Conservation (phyloP, 768 basidiomycete genomes). For the Crucibulum laeve region DNA sequence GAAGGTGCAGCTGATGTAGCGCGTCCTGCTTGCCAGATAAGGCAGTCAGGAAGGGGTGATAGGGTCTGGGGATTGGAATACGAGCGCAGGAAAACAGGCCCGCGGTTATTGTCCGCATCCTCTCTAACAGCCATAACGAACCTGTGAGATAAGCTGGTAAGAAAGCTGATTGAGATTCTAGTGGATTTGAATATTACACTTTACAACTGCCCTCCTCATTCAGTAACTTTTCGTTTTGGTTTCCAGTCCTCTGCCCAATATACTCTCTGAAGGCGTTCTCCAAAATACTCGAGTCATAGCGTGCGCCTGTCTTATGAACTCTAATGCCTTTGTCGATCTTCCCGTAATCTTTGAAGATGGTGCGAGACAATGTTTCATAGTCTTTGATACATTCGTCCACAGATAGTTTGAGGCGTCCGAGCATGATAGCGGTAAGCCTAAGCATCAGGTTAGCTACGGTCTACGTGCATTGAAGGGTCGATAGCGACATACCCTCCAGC, state of each 20-base stretch:
- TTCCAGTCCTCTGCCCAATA: constrained; percentile 16
- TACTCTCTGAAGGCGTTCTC: constrained; percentile 20
- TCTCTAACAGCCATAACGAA: constrained; percentile 20
- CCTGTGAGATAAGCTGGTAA: constrained; percentile 10
- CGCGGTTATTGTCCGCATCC: constrained; percentile 18
- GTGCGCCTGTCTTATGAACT: constrained; percentile 15
- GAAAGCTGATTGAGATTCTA: background rate
- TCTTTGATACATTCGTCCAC: constrained; percentile 25
- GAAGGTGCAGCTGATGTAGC: constrained; percentile 30
- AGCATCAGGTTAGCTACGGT: background rate
- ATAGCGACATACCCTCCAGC: constrained; percentile 22
- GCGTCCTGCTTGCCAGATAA: constrained; percentile 29
- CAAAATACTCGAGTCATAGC: constrained; percentile 17
- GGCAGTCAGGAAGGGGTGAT: constrained; percentile 18
- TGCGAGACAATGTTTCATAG: constrained; percentile 20
- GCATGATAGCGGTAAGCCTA: constrained; percentile 31
- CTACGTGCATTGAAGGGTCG: too few species aligned
- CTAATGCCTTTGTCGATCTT: constrained; percentile 7
- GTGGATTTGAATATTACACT: constrained; percentile 15
- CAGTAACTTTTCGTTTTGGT: constrained; percentile 20
- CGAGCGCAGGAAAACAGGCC: constrained; percentile 23
- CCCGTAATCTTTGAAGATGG: constrained; percentile 25
- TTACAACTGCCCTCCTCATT: constrained; percentile 22
- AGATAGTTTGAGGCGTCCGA: constrained; percentile 30
- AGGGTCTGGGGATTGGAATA: constrained; percentile 21